These are phyloP conservation scores for Nigrospora osmanthi DNA, from an alignment of 2,329 filamentous ascomycete species.

Conservation along the genomic window DNA sequence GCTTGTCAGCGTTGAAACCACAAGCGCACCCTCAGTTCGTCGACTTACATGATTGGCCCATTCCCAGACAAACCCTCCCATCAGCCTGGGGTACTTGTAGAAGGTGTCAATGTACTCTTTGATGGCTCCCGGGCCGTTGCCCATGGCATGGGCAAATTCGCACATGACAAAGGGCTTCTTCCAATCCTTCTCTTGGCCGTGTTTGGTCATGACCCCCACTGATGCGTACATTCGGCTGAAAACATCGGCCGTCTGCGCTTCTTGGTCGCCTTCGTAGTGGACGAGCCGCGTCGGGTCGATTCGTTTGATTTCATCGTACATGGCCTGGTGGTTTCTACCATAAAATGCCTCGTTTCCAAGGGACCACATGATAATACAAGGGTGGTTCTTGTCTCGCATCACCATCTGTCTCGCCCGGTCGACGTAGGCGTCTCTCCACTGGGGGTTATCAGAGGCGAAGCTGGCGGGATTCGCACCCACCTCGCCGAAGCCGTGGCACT, in stretches of 20 bases:
- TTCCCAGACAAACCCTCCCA: conserved; percentile 61
- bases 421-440: conserved; percentile 57
- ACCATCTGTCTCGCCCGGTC: conserved; percentile 59
- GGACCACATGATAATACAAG: conserved; percentile 66
- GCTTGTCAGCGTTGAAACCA: neutral
- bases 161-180: conserved; percentile 50
- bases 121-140: conserved; percentile 60
- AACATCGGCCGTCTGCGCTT: conserved; percentile 53
- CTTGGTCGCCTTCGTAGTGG: conserved; percentile 58
- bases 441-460: conserved; percentile 51
- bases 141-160: conserved; percentile 58
- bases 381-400: conserved; percentile 62
- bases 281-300: conserved; percentile 51
- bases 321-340: conserved; percentile 58
- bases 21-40: conserved; percentile 3
- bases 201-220: conserved; percentile 33
- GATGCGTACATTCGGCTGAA: conserved; percentile 59
- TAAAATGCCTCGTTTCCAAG: conserved; percentile 70
- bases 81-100: conserved; percentile 46
- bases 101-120: conserved; percentile 62
- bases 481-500: conserved; percentile 42
- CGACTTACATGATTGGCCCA: conserved; percentile 48
- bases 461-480: conserved; percentile 33
- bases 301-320: conserved; percentile 54
- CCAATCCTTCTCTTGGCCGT: conserved; percentile 33